Evolutionary conservation across 2,329 filamentous ascomycete genomes (phyloP), one percentile per base, ranked within the genome.

Genomic region (Ceratocystis destructans): DNA sequence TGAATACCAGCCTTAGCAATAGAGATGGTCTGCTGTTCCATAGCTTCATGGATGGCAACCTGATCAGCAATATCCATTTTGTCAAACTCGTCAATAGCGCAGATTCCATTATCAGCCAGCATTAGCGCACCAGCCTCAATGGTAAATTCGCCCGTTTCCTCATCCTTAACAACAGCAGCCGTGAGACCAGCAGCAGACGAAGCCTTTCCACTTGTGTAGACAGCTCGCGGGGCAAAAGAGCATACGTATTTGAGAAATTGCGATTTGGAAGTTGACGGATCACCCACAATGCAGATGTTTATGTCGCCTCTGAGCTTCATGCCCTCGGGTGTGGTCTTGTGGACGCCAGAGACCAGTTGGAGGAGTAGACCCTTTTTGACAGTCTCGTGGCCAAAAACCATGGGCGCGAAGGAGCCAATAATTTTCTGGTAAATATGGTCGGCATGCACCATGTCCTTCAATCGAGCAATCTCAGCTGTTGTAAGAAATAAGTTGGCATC

Each of bases 1-100:
- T 99, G 94, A 68, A 99, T 99, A 72, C 94, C 94, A 4, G 94
- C 94, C 78, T 99, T 99, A 68, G 94, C 93, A 72, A 99, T 99
- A 7, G 91, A 96, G 70, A 99, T 99, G 4, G 94, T 99, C 77
- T 99, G 94, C 79, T 99, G 94, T 83, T 99, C 94, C 94, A 99
- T 99, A 68, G 94, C 94, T 84, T 99, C 94, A 82, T 99, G 94
- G 73, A 99, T 99, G 70, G 94, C 94, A 66, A 99, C 94, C 78
- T 99, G 94, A 75, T 99, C 94, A 64, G 80, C 86, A 69, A 99
- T 89, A 72, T 99, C 94, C 94, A 99, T 99, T 79, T 99, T 99
- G 83, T 99, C 94, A 72, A 99, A 99, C 75, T 99, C 94, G 74
- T 99, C 94, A 74, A 99, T 99, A 68, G 91, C 92, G 76, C 94